Conservation (phyloP, 2,329 filamentous ascomycete genomes). For the Parascedosporium putredinis region DNA sequence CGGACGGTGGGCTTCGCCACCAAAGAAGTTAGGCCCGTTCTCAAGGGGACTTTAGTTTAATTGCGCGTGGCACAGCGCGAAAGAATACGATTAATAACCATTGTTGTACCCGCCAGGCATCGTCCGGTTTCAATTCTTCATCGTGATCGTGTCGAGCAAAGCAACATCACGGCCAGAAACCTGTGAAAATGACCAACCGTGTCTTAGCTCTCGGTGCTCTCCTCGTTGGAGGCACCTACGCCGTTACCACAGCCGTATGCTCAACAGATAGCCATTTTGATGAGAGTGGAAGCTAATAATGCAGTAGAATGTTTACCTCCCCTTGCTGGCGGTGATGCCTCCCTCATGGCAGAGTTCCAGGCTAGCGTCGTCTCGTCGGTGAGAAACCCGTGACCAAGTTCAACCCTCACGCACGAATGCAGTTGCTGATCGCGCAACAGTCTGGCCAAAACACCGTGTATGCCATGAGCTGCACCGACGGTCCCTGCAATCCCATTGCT, state of each 20-base stretch:
- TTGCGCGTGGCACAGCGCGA: too few relatives aligned
- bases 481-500: constrained; percentile 6
- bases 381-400: not conserved
- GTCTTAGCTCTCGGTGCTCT: not conserved
- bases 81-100: too few relatives aligned
- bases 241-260: not conserved
- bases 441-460: constrained; percentile 2
- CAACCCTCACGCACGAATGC: not conserved
- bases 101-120: too few relatives aligned
- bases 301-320: not conserved
- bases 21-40: too few relatives aligned
- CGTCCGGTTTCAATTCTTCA: too few relatives aligned
- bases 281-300: too few relatives aligned
- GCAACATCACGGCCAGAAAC: too few relatives aligned
- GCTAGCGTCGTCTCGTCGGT: not conserved
- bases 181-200: not conserved
- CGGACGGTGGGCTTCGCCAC: too few relatives aligned
- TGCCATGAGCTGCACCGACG: constrained; percentile 7
- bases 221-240: not conserved
- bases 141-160: too few relatives aligned
- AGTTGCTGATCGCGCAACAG: not conserved
- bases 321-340: not conserved
- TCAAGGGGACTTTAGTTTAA: too few relatives aligned
- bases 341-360: not conserved
- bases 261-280: too few relatives aligned